phyloP scores from a whole-genome alignment of 805 yeast species.

The Pichia ethanolica region DNA sequence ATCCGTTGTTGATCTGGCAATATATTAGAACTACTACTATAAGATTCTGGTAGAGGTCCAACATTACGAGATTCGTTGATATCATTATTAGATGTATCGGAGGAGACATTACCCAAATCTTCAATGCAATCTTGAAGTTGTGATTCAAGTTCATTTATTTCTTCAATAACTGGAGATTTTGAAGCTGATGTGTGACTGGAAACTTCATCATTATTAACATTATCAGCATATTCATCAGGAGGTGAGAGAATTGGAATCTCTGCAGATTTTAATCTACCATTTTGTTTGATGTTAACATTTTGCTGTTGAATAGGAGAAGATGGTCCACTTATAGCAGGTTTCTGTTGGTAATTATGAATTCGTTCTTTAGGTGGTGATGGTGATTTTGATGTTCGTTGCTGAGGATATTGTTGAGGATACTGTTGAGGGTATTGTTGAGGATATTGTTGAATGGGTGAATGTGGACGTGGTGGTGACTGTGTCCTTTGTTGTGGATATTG shows the following conservation, averaged over 20 bases:
- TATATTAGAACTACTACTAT: no score
- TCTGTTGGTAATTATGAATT: no score
- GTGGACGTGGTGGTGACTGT: neutral
- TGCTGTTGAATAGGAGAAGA: no score
- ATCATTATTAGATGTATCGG: neutral
- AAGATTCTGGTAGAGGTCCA: neutral
- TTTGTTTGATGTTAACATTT: no score
- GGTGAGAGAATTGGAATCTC: neutral
- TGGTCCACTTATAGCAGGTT: no score
- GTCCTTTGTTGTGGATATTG: neutral
- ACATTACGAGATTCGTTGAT: neutral
- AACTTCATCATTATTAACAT: neutral
- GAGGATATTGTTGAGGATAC: neutral
- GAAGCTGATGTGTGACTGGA: neutral
- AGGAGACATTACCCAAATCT: neutral
- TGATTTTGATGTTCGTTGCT: no score
- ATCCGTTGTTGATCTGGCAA: no score
- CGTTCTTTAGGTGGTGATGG: no score
- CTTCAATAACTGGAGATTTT: neutral
- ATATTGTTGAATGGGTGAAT: neutral
- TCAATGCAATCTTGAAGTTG: neutral
- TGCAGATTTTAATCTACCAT: no score
- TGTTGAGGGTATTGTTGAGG: no score
- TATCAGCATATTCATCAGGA: neutral
- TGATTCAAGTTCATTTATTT: neutral